These are phyloP conservation scores for Dalechampia spathulata DNA, from an alignment of 441 rosid genomes.

Conservation along the genomic window DNA sequence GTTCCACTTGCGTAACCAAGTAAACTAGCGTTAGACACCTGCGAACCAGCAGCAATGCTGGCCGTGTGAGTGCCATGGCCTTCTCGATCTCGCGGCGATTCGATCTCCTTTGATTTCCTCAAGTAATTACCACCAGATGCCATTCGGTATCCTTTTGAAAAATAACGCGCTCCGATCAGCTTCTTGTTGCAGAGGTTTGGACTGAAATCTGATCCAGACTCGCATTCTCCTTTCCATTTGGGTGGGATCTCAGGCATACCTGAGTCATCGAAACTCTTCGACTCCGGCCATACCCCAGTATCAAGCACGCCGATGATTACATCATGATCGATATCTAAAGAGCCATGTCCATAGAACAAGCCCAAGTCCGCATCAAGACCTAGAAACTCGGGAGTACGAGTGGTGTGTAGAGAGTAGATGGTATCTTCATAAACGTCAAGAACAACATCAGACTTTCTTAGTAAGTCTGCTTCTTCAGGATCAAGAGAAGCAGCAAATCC, in stretches of 20 bases:
- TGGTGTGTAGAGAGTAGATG: conserved; percentile 45
- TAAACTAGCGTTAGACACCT: conserved; percentile 53
- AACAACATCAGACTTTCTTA: too few relatives aligned
- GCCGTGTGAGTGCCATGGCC: conserved; percentile 90
- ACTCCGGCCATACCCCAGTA: conserved; percentile 83
- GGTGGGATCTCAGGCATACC: conserved; percentile 43
- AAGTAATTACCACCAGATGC: conserved; percentile 18
- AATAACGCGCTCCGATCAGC: conserved; percentile 73
- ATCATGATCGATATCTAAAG: conserved; percentile 51
- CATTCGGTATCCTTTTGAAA: conserved; percentile 39
- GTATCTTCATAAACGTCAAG: too few relatives aligned
- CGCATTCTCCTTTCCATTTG: conserved; percentile 62
- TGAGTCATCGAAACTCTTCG: conserved; percentile 50
- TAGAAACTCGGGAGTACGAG: conserved; percentile 62
- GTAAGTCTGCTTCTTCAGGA: too few relatives aligned
- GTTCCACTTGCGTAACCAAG: conserved; percentile 45
- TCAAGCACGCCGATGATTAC: conserved; percentile 74
- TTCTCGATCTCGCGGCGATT: conserved; percentile 66
- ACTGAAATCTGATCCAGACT: conserved; percentile 48
- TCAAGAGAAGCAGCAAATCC: conserved; percentile 23
- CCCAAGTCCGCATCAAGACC: conserved; percentile 52
- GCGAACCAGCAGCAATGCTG: conserved; percentile 67
- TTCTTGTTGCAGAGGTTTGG: conserved; percentile 58
- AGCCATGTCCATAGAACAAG: conserved; percentile 63
- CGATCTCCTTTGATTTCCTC: conserved; percentile 37